Base-by-base conservation (phyloP, 2,329 filamentous ascomycete genomes). In the Akanthomyces lecanii region DNA sequence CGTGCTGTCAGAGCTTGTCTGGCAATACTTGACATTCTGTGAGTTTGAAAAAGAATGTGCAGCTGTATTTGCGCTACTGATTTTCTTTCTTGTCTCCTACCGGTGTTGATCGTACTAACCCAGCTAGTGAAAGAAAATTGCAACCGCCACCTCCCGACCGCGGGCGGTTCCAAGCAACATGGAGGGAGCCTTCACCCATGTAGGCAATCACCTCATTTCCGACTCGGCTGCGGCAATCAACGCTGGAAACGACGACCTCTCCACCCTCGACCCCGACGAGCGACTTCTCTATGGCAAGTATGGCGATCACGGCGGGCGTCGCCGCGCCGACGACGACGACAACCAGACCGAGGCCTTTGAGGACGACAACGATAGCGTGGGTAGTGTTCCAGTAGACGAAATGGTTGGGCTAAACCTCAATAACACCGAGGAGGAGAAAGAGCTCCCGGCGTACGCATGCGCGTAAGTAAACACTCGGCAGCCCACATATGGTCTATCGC, bases 361-460 rank as follows among this genome's bases (percentile, higher is more conserved):
- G 67, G 91, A 95, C 51, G 91, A 96, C 65, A 83, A 82, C 65
- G 86, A 88, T 74, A 89, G 85, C 70, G 71, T 96, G 73, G 89
- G 90, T 50, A 97, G 92, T 73, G 88, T 91, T 69, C 87, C 91
- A 10, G 85, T 92, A 36, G 91, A 92, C 67, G 90, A 89, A 54
- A 81, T 89, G 74, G 88, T 87, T 69, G 89, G 87, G 58, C 73
- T 87, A 67, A 84, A 81, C 65, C 73, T 88, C 52, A 81, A 75
- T 75, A 81, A 67, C 65, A 66, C 64, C 60, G 91, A 96, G 69
- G 92, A 96, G 73, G 91, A 96, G 70, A 93, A 93, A 72, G 92
- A 97, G 76, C 85, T 98, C 61, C 95, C 95, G 30, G 81, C 91
- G 66, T 95, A 99, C 80, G 95, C 96, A 68, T 99, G 94, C 89